These are phyloP conservation scores for Pichia sp. DNA, from an alignment of 1,139 yeast genomes.

Conservation along the genomic window DNA sequence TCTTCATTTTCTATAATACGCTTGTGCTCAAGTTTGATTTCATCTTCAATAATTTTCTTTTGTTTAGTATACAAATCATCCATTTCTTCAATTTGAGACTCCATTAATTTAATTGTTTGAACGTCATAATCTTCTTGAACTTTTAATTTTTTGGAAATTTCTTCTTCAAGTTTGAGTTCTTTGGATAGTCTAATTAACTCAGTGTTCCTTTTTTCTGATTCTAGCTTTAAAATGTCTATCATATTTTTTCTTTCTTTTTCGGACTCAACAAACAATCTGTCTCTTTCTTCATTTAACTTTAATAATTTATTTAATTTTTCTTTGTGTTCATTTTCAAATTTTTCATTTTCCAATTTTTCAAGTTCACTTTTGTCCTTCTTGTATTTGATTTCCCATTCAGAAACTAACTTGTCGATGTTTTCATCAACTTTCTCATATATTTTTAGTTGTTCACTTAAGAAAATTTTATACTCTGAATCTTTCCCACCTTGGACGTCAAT, in stretches of 20 bases:
- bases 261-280: slow-evolving; percentile 2
- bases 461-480: slow-evolving; percentile 2
- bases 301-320: not conserved
- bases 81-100: slow-evolving; percentile 1
- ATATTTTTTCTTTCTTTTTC: slow-evolving; percentile 2
- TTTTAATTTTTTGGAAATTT: slow-evolving; percentile 1
- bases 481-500: slow-evolving; percentile 3
- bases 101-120: not conserved
- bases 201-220: not conserved
- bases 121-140: not conserved
- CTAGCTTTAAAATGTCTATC: not conserved
- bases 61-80: slow-evolving; percentile 2
- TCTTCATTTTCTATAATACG: not conserved
- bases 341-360: not conserved
- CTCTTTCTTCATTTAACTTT: slow-evolving; percentile 3
- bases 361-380: not conserved
- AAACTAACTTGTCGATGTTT: slow-evolving; percentile 3
- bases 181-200: not conserved
- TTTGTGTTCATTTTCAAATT: not conserved
- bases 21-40: not conserved
- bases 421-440: slow-evolving; percentile 1
- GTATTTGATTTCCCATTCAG: slow-evolving; percentile 1
- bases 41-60: slow-evolving; percentile 2
- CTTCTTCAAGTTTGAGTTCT: slow-evolving; percentile 3
- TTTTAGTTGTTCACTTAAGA: slow-evolving; percentile 1